A percentile compares a stretch with the other conserved stretches of the same genome.
These are phyloP conservation scores for Ogataea thermomethanolica DNA, from an alignment of 805 yeast species.

Conservation along the genomic window DNA sequence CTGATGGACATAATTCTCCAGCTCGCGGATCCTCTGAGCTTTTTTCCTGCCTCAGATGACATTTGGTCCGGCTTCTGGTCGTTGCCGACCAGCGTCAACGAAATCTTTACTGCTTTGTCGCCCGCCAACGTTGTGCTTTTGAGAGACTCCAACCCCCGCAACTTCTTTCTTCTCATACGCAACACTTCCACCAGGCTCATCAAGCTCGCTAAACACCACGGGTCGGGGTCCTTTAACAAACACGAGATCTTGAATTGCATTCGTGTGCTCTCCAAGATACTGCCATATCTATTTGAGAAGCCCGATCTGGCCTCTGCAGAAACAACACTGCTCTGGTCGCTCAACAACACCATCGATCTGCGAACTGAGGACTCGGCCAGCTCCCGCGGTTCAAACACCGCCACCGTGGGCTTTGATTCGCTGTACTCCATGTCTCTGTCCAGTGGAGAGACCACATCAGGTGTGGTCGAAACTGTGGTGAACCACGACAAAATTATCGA, in stretches of 20 bases:
- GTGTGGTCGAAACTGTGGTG: conserved; percentile 15
- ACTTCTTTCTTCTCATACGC: conserved; percentile 53
- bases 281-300: conserved; percentile 68
- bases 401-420: conserved; percentile 25
- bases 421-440: conserved; percentile 21
- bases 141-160: conserved; percentile 53
- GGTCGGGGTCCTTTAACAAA: conserved; percentile 23
- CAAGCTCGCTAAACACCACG: conserved; percentile 23
- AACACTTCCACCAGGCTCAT: conserved; percentile 35
- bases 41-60: conserved; percentile 33
- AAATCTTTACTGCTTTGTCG: conserved; percentile 55
- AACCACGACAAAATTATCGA: conserved; percentile 13
- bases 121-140: conserved; percentile 56
- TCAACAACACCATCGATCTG: conserved; percentile 15
- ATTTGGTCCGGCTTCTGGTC: conserved; percentile 47
- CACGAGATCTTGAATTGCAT: conserved; percentile 54
- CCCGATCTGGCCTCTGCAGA: conserved; percentile 35
- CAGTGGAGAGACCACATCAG: conserved; percentile 19
- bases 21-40: conserved; percentile 46
- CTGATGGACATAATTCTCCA: conserved; percentile 59
- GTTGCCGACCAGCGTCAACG: conserved; percentile 49
- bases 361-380: conserved; percentile 11
- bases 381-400: conserved; percentile 17
- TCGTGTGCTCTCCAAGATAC: conserved; percentile 57
- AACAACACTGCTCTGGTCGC: conserved; percentile 44